Conservation (phyloP, 352 stramenopile genomes). For the Phytopythium sindhum region DNA sequence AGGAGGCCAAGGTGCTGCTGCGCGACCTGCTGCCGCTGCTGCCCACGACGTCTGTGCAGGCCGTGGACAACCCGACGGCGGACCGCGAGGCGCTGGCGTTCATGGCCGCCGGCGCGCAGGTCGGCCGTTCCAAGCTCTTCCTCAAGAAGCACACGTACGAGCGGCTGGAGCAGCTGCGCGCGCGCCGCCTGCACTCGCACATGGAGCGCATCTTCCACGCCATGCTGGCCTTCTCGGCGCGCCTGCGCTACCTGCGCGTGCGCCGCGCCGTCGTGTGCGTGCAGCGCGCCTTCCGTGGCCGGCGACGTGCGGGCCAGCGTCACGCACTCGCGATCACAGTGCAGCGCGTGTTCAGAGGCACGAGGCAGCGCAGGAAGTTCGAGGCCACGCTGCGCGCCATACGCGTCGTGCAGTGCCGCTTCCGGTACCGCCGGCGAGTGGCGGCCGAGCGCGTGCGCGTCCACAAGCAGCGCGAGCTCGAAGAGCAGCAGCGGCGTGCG, state of each 20-base stretch:
- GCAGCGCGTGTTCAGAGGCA: conserved; percentile 56
- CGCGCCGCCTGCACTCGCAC: conserved; percentile 54
- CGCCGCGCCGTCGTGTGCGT: conserved; percentile 47
- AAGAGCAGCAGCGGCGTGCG: conserved; percentile 16
- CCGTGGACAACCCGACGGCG: conserved; percentile 73
- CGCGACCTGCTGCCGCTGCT: conserved; percentile 89
- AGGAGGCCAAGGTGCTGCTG: conserved; percentile 74
- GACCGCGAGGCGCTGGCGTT: conserved; percentile 59
- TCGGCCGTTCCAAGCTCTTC: conserved; percentile 96
- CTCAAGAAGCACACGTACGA: conserved; percentile 90
- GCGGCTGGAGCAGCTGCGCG: conserved; percentile 88
- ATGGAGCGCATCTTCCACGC: conserved; percentile 76
- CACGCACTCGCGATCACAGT: conserved; percentile 42
- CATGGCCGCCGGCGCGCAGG: conserved; percentile 77
- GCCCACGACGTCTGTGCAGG: conserved; percentile 78
- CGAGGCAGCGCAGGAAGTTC: conserved; percentile 52
- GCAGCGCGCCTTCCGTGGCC: conserved; percentile 49
- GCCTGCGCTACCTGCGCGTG: conserved; percentile 54
- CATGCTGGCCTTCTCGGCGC: conserved; percentile 55
- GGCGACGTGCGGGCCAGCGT: conserved; percentile 10
- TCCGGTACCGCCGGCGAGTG: conserved; percentile 37
- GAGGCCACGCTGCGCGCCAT: conserved; percentile 45
- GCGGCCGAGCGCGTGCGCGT: conserved; percentile 15
- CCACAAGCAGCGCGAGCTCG: conserved; percentile 18
- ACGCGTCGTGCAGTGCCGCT: conserved; percentile 68